Percentiles rank a stretch among this genome's conserved stretches.
Conservation (phyloP, 179 eudicot species). For the Nepenthes alata region DNA sequence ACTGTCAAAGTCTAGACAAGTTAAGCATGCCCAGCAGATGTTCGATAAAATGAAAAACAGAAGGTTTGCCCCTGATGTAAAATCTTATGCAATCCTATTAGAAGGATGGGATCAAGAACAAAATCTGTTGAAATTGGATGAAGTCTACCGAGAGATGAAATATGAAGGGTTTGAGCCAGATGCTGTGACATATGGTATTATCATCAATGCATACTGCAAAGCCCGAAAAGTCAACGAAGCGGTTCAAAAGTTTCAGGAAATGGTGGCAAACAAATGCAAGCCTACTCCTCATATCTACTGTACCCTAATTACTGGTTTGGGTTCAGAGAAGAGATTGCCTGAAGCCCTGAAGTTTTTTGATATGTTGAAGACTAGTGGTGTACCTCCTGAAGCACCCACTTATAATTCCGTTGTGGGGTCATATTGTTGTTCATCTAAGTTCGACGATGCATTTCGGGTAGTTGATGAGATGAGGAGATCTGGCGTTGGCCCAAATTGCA, state of each 20-base stretch:
- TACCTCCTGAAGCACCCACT: conserved; percentile 49
- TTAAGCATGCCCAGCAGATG: conserved; percentile 55
- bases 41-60: conserved; percentile 58
- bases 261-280: conserved; percentile 37
- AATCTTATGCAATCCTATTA: conserved; percentile 49
- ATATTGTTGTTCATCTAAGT: conserved; percentile 52
- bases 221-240: conserved; percentile 43
- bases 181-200: conserved; percentile 64
- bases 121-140: conserved; percentile 47
- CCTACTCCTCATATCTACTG: conserved; percentile 63
- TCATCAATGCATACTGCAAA: conserved; percentile 65
- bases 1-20: conserved; percentile 50
- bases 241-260: conserved; percentile 38
- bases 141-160: conserved; percentile 61
- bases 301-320: conserved; percentile 73
- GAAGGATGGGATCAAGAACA: conserved; percentile 78
- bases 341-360: conserved; percentile 62
- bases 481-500: conserved; percentile 56
- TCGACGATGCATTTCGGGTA: conserved; percentile 52
- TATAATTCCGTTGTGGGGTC: conserved; percentile 77
- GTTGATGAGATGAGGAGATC: conserved; percentile 63
- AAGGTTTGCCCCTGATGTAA: conserved; percentile 52
- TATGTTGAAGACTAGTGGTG: conserved; percentile 36
- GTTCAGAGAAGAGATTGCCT: conserved; percentile 40
- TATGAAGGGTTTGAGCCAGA: conserved; percentile 71